phyloP scores from a whole-genome alignment of 129 eudicot genomes.

The Ambrosia trifida region DNA sequence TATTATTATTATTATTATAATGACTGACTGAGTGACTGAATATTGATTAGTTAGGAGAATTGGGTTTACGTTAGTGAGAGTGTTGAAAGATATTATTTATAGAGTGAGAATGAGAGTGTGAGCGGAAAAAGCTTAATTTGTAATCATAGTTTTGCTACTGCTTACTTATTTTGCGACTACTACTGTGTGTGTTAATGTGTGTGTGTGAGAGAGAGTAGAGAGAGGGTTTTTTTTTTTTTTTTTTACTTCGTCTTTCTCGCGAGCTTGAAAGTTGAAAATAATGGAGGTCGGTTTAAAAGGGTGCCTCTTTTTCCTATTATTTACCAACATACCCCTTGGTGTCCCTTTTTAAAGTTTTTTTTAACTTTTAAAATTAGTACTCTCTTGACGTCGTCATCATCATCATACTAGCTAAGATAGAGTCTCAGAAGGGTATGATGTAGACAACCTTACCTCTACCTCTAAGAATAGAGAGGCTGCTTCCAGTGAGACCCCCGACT shows the following conservation, averaged over 20 bases:
- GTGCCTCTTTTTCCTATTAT: slow-evolving; percentile 14
- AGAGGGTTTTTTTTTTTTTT: neutral
- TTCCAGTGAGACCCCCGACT: no score
- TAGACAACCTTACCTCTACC: no score
- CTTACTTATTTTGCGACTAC: neutral
- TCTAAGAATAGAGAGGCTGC: no score
- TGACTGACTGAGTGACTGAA: no score
- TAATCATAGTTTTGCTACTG: slow-evolving; percentile 13
- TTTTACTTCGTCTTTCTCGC: slow-evolving; percentile 15
- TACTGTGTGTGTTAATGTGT: slow-evolving; percentile 7
- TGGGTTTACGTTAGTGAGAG: slow-evolving; percentile 3
- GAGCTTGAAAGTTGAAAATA: slow-evolving; percentile 21
- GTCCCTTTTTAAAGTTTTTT: neutral
- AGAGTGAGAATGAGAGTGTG: neutral
- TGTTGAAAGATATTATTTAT: slow-evolving; percentile 21
- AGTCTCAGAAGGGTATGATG: no score
- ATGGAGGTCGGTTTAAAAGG: slow-evolving; percentile 32
- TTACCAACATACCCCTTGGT: slow-evolving; percentile 29
- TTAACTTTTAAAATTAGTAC: no score
- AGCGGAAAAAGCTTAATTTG: neutral
- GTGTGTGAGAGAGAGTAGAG: slow-evolving; percentile 27
- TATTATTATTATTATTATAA: no score
- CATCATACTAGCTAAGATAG: no score
- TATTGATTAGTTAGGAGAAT: no score
- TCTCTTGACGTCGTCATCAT: no score